Base-by-base conservation (phyloP, 1,284 basidiomycete genomes). In the Volvariella surrecta region DNA sequence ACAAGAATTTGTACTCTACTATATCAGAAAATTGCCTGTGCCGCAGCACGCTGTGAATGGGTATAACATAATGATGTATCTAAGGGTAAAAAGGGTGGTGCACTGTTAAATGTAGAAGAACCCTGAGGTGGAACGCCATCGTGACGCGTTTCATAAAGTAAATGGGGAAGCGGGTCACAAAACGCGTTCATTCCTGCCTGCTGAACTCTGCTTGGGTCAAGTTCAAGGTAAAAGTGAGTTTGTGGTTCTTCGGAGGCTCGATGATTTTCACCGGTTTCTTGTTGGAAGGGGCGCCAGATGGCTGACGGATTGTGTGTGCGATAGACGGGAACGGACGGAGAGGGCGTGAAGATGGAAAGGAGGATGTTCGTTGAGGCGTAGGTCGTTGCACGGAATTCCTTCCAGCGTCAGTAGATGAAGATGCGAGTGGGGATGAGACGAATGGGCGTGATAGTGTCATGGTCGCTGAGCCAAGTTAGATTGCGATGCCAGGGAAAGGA, bases 201-300 rank as follows among this genome's bases (percentile, higher is more conserved):
- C 83, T 75, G 57, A 89, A 73, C 58, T 89, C 86, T 9, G 76
- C 83, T 56, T 87, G 86, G 1, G 85, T 87, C 47, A 89, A 70
- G 60, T 88, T 74, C 42, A 89, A 73, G 47, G 82, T 68, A 52
- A 88, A 88, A 42, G 76, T 77, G 42, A 70, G 63, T 52, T 74
- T 73, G 60, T 78, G 77, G 58, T 82, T 77, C 52, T 77, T 71
- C 21, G 86, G 82, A 7, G 83, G 81, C 56, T 86, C 73, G 46
- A 89, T 87, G 56, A 87, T 68, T 57, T 89, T 89, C 19, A 79
- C 67, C 9, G 64, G 51, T 42, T 63, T 60, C 43, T 67, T 59
- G n/a, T 56, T 52, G 20, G 41, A 47, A 32, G 54, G 43, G 43
- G 48, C 19, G n/a, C 45, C 41, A 15, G 58, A 48, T 19, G 54